Evolutionary conservation across 257 asterid species (phyloP).

Genomic region (Fraxinus pennsylvanica): DNA sequence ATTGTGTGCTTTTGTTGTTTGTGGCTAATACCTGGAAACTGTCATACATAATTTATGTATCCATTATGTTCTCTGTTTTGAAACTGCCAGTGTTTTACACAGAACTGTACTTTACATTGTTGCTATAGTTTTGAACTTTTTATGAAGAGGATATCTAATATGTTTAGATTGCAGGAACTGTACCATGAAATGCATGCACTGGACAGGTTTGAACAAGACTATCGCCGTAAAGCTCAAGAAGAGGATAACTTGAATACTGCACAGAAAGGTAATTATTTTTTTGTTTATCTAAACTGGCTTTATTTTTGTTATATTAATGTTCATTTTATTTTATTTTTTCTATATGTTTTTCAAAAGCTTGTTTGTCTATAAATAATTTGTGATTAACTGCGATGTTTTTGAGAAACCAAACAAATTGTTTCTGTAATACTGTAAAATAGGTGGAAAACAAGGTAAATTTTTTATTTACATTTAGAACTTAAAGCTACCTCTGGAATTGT

Average conservation of each 20-base stretch:
- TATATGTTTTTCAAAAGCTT: neutral
- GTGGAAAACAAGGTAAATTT: neutral
- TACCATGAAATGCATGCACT: constrained; percentile 95
- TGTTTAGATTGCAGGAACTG: constrained; percentile 64
- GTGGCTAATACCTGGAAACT: neutral
- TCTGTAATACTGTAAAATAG: neutral
- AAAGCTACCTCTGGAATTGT: constrained; percentile 4
- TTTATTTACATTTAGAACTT: neutral
- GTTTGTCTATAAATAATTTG: neutral
- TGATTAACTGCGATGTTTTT: neutral
- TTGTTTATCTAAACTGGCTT: neutral
- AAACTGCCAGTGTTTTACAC: neutral
- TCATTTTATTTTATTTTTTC: neutral
- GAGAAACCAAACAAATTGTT: neutral
- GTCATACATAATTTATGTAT: too few relatives aligned
- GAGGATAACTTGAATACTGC: constrained; percentile 63
- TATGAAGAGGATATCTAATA: constrained; percentile 24
- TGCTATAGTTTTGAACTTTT: constrained; percentile 17
- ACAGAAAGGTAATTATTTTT: constrained; percentile 53
- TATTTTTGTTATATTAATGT: neutral
- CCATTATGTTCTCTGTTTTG: neutral
- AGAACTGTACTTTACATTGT: neutral
- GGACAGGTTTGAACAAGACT: constrained; percentile 94
- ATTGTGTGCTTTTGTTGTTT: neutral
- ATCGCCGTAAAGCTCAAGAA: constrained; percentile 82